Evolutionary conservation across 768 basidiomycete species (phyloP), one percentile per base, ranked within the genome.

Genomic region (Megacollybia marginata): DNA sequence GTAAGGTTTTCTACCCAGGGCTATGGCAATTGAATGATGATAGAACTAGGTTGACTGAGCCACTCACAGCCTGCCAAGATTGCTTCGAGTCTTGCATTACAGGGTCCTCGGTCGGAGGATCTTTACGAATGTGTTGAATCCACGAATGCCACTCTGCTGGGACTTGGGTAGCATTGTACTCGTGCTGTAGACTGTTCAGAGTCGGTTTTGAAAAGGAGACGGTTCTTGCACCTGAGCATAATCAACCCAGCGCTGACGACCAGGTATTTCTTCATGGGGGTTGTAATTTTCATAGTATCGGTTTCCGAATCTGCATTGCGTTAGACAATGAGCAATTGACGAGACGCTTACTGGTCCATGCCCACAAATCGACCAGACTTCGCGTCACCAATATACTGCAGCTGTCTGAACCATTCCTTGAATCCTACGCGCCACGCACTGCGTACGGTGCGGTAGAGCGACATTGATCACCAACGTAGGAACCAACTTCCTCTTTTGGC

Each of bases 141-240:
- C 94, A 98, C 5, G 93, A 83, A 70, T 96, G 95, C 95, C 95
- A 97, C 68, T 95, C 93, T 1, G 94, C 80, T 13, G 92, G 89
- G 33, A 96, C 84, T 72, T 99, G 95, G 0, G 90, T 78, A n/a
- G 89, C 91, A 59, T 97, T 87, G 68, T 76, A 84, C 54, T 92
- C 80, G 61, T 93, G 89, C 80, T 90, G 53, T 44, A 48, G 40
- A 52, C 44, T 13, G 13, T 33, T 18, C 44, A 43, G 13, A 42
- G 28, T 42, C 23, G 32, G 10, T 34, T 32, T 32, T 32, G 46
- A 31, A 23, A 42, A 38, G 47, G 46, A 43, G 16, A 38, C 34
- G 46, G 35, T 11, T 7, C 46, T 52, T 74, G 50, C 54, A 90
- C 89, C 72, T 96, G 92, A 15, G 85, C 77, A 60, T 78, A 92